Base-by-base conservation (phyloP, 768 basidiomycete species). In the Trametes sanguinea region DNA sequence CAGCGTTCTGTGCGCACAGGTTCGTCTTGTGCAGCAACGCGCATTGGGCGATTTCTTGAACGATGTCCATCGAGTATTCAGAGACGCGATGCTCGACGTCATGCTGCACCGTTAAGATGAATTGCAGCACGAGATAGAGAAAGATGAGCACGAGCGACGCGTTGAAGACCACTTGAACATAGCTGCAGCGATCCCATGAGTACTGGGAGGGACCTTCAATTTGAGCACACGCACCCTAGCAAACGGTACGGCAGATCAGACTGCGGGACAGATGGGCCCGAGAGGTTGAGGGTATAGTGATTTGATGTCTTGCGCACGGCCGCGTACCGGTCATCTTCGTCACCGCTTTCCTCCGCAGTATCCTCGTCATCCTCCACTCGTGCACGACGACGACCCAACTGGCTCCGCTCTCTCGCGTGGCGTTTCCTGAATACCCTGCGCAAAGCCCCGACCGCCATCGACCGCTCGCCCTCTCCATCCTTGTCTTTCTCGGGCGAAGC, bases 111-210 rank as follows among this genome's bases (percentile, higher is more conserved):
- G 94, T 95, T 61, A 91, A 77, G 70, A 98, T 88, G 76, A 95
- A 94, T 71, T 90, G 88, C 50, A 95, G 76, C 47, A 89, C 78
- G 61, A 98, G 81, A 72, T 95, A 97, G 64, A 99, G 77, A 69
- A 92, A 90, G 51, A 95, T 78, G 43, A 92, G 68, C 51, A 94
- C 85, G 40, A 98, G 83, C 6, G 90, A 87, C 27, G 92, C 76
- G 74, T 98, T 97, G 79, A 97, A 97, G 75, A 92, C 86, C 76
- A 98, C 93, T 72, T 98, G 96, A 22, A 96, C 78, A 74, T 98
- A 98, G 63, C 62, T 63, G 57, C 8, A 6, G 6, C 92, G 92
- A 63, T 32, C 6, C 48, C 13, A 30, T 50, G 13, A 33, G 42
- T n/a, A 32, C 4, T 11, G 35, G 29, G 14, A 3, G 2, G 32